Evolutionary conservation across 495 filamentous ascomycete genomes (phyloP).

Genomic region (Penicillium paxilli): DNA sequence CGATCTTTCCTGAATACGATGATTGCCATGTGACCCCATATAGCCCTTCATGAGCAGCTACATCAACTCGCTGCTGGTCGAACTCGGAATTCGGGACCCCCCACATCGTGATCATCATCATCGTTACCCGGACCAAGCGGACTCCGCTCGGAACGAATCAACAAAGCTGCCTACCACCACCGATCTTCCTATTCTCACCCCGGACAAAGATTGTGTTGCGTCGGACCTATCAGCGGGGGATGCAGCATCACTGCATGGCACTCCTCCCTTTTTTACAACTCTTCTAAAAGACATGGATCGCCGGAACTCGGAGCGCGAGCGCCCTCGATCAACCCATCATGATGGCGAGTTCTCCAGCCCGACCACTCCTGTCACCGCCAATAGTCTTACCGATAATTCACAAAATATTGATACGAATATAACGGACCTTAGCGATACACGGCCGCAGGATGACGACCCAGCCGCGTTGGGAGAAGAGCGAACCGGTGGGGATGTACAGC

Average conservation of each 20-base stretch:
- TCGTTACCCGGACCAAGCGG: slow-evolving; percentile 14
- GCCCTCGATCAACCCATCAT: slow-evolving; percentile 9
- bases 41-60: slow-evolving; percentile 65
- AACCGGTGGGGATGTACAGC: background rate
- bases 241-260: slow-evolving; percentile 26
- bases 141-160: slow-evolving; percentile 14
- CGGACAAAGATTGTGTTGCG: slow-evolving; percentile 12
- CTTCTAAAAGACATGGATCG: slow-evolving; percentile 32
- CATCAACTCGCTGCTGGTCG: slow-evolving; percentile 72
- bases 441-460: background rate
- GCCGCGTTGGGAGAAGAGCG: background rate
- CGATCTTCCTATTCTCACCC: slow-evolving; percentile 4
- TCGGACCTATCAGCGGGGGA: slow-evolving; percentile 12
- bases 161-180: slow-evolving; percentile 9
- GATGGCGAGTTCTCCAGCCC: slow-evolving; percentile 3
- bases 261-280: slow-evolving; percentile 22
- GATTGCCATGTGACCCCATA: slow-evolving; percentile 17
- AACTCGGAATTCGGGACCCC: slow-evolving; percentile 72
- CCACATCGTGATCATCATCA: too few relatives aligned
- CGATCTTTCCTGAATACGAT: slow-evolving; percentile 12
- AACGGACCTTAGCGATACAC: background rate
- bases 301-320: slow-evolving; percentile 22
- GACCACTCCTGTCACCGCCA: background rate
- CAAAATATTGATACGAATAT: background rate
- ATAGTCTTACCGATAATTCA: background rate